Evolutionary conservation across 164 flowering plant genomes (phyloP).

Genomic region (Aristolochia contorta): DNA sequence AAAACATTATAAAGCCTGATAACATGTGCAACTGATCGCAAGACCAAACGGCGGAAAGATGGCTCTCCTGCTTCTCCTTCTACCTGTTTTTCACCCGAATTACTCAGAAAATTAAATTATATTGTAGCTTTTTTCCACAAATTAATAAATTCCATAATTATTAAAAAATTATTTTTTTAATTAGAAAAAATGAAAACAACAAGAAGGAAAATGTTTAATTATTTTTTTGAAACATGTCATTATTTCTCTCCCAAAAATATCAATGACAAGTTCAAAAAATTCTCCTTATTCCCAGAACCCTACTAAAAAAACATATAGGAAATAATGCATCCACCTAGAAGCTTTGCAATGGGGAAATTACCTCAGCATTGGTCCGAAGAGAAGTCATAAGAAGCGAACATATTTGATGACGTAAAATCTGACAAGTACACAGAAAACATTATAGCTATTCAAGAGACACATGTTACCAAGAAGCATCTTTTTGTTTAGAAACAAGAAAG

Average conservation of each 20-base stretch:
- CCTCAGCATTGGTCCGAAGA: constrained; percentile 89
- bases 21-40: constrained; percentile 93
- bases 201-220: too few relatives aligned
- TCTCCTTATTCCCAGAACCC: too few relatives aligned
- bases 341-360: constrained; percentile 15
- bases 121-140: too few relatives aligned
- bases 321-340: neutral
- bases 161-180: too few relatives aligned
- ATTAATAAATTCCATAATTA: too few relatives aligned
- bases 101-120: too few relatives aligned
- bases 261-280: too few relatives aligned
- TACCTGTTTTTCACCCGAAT: constrained; percentile 31
- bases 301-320: too few relatives aligned
- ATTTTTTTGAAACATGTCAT: too few relatives aligned
- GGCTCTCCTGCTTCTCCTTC: constrained; percentile 98
- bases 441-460: constrained; percentile 6
- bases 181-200: too few relatives aligned
- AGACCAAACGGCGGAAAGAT: constrained; percentile 82
- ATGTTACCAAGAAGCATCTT: neutral
- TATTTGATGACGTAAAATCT: constrained; percentile 87
- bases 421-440: constrained; percentile 14
- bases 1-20: constrained; percentile 88
- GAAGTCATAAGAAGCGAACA: constrained; percentile 99
- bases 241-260: too few relatives aligned
- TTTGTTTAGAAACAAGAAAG: neutral